Conservation (phyloP, 1,139 yeast species). For the Pichia sp. region DNA sequence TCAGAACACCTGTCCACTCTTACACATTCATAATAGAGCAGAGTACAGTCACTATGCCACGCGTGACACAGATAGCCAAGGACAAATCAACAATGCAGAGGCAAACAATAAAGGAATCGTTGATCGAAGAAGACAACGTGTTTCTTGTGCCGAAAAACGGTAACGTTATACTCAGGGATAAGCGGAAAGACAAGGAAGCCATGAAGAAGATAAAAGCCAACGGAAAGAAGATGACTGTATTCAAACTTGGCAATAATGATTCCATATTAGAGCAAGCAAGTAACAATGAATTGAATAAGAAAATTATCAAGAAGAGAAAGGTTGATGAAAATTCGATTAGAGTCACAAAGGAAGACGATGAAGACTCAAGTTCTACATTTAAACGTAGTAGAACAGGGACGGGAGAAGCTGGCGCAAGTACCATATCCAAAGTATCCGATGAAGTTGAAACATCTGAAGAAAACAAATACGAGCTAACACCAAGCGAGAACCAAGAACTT, state of each 20-base stretch:
- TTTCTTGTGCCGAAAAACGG: constrained; percentile 1
- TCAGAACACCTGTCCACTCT: too few species aligned
- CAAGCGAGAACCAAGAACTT: constrained; percentile 67
- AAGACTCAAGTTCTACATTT: neutral
- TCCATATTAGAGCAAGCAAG: constrained; percentile 9
- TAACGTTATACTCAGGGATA: neutral
- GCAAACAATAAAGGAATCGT: constrained; percentile 4
- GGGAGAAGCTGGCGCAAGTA: neutral
- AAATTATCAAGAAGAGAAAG: neutral
- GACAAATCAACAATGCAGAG: neutral
- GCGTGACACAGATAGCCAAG: neutral
- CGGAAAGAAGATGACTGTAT: neutral
- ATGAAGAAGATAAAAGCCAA: neutral
- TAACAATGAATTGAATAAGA: constrained; percentile 1
- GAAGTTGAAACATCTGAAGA: constrained; percentile 12
- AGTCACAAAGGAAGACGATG: neutral
- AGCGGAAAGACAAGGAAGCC: neutral
- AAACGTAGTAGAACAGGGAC: constrained; percentile 4
- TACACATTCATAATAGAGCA: too few species aligned
- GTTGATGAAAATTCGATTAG: neutral
- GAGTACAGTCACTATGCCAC: neutral
- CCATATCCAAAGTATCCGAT: constrained; percentile 8
- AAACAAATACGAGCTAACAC: constrained; percentile 32
- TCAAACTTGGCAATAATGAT: constrained; percentile 2
- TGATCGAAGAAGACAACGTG: constrained; percentile 2